These are phyloP conservation scores for Mortierella sp. DNA, from an alignment of 371 early-diverging fungal genomes.

Conservation along the genomic window DNA sequence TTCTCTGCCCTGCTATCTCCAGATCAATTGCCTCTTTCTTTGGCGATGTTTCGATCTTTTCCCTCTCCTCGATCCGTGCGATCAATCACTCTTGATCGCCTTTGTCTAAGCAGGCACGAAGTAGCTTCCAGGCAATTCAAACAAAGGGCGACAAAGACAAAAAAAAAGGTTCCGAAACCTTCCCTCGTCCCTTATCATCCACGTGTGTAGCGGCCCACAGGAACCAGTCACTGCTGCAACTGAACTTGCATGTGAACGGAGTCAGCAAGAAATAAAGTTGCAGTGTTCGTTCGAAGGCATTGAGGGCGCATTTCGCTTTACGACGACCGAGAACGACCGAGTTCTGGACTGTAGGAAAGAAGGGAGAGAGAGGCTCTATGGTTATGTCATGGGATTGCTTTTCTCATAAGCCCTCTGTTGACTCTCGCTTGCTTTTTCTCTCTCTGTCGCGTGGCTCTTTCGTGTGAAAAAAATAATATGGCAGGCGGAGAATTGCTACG, in stretches of 20 bases:
- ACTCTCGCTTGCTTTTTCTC: not conserved
- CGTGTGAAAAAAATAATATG: not conserved
- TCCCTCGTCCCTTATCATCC: conserved; percentile 4
- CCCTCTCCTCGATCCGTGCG: not conserved
- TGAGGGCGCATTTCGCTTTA: not conserved
- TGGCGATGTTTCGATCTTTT: not conserved
- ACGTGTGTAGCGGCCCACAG: not conserved
- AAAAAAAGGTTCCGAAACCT: conserved; percentile 9
- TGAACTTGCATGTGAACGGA: not conserved
- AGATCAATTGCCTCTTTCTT: not conserved
- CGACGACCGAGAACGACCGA: not conserved
- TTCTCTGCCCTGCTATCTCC: too few species aligned
- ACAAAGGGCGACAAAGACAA: not conserved
- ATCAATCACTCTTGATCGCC: not conserved
- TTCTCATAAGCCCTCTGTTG: not conserved
- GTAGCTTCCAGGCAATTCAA: too few species aligned
- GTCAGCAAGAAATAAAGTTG: not conserved
- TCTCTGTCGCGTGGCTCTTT: not conserved
- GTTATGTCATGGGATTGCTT: not conserved
- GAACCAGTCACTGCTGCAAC: conserved; percentile 6
- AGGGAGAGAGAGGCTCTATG: not conserved
- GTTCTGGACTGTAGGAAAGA: not conserved
- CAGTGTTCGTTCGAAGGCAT: not conserved
- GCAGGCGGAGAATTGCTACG: not conserved
- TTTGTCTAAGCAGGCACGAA: too few species aligned